Evolutionary conservation across 495 filamentous ascomycete species (phyloP).

Genomic region (Bacidia rubella): DNA sequence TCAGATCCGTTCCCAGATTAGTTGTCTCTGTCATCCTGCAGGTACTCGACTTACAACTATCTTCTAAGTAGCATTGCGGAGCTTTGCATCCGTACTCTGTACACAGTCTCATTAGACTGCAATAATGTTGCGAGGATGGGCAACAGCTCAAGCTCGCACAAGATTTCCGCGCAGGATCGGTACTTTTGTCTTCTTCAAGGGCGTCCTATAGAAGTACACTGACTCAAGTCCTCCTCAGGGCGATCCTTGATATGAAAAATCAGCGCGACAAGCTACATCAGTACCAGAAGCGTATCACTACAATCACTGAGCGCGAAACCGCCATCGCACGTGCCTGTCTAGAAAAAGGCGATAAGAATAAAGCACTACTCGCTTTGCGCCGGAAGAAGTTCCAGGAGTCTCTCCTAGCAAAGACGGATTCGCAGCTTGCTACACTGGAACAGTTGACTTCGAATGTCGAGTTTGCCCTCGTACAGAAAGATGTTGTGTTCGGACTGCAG

Average conservation of each 20-base stretch:
- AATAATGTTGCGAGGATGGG: conserved; percentile 40
- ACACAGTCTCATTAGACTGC: neutral
- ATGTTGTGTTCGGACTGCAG: conserved; percentile 81
- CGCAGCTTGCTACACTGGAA: conserved; percentile 78
- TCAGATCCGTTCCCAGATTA: too few species aligned
- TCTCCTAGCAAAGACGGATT: conserved; percentile 78
- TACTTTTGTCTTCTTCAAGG: conserved; percentile 19
- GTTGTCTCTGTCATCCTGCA: too few species aligned
- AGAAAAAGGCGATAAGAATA: conserved; percentile 54
- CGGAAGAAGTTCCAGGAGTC: conserved; percentile 96
- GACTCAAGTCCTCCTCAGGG: conserved; percentile 34
- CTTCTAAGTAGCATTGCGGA: too few species aligned
- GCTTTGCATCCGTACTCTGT: too few species aligned
- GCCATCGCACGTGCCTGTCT: conserved; percentile 74
- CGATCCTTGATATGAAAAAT: conserved; percentile 92
- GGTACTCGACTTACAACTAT: too few species aligned
- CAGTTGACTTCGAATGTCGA: conserved; percentile 72
- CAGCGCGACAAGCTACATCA: conserved; percentile 94
- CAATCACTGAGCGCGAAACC: conserved; percentile 72
- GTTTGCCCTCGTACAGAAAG: conserved; percentile 90
- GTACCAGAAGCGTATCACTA: conserved; percentile 77
- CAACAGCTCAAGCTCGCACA: conserved; percentile 48
- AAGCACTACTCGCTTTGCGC: conserved; percentile 77
- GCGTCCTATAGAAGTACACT: neutral
- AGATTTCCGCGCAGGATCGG: conserved; percentile 63